Evolutionary conservation across 352 stramenopile genomes (phyloP).

Genomic region (Peronospora destructor): DNA sequence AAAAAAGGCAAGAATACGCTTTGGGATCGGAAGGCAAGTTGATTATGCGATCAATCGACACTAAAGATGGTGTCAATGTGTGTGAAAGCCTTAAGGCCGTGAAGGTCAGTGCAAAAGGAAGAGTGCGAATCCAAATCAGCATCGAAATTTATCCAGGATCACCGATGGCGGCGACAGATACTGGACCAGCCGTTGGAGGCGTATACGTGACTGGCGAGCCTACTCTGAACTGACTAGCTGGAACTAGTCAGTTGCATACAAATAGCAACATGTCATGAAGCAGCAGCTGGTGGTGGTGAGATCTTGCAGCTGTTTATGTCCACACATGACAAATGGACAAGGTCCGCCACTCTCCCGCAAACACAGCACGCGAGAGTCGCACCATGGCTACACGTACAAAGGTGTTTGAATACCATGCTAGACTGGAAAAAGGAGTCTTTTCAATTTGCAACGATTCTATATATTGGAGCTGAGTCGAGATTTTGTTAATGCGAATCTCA

Average conservation of each 20-base stretch:
- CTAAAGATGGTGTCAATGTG: conserved; percentile 1
- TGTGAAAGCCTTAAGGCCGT: neutral
- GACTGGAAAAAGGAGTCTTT: conserved; percentile 3
- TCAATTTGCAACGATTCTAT: neutral
- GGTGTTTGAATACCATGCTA: conserved; percentile 3
- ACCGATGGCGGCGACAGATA: conserved; percentile 4
- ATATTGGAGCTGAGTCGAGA: conserved; percentile 1
- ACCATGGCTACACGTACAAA: neutral
- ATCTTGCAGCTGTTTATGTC: conserved; percentile 22
- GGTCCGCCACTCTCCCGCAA: conserved; percentile 29
- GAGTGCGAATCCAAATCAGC: conserved; percentile 11
- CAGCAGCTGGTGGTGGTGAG: conserved; percentile 24
- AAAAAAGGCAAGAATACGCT: conserved; percentile 14
- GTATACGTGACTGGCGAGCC: conserved; percentile 22
- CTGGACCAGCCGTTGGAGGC: conserved; percentile 10
- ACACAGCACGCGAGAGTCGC: conserved; percentile 20
- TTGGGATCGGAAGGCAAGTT: conserved; percentile 14
- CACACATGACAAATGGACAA: conserved; percentile 19
- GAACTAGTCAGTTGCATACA: conserved; percentile 27
- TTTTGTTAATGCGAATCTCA: neutral
- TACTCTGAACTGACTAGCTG: neutral
- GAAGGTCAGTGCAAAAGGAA: conserved; percentile 21
- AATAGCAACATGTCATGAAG: conserved; percentile 6
- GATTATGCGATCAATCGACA: conserved; percentile 7
- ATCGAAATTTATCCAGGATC: conserved; percentile 1